These are phyloP conservation scores for Populus pruinosa DNA, from an alignment of 345 rosid species.

Conservation along the genomic window DNA sequence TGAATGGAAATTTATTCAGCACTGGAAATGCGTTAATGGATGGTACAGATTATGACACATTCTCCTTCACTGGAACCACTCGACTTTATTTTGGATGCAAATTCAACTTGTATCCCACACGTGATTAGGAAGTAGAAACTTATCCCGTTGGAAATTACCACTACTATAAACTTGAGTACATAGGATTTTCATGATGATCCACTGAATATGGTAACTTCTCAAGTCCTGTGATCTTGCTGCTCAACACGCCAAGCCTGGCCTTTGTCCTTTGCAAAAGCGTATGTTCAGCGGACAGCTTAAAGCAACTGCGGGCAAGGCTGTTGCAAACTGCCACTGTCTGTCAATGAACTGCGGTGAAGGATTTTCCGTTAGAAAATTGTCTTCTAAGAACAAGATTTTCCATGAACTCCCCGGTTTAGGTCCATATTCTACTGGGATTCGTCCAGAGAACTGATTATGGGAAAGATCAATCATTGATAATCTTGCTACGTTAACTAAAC, in stretches of 20 bases:
- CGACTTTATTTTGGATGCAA: not conserved
- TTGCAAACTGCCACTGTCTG: slow-evolving; percentile 27
- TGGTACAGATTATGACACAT: not conserved
- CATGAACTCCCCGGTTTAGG: slow-evolving; percentile 38
- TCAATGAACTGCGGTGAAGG: slow-evolving; percentile 39
- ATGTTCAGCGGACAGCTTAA: slow-evolving; percentile 32
- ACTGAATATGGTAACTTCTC: not conserved
- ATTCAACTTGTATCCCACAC: not conserved
- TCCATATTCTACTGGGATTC: slow-evolving; percentile 41
- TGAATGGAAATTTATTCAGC: not conserved
- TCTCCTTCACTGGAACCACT: not conserved
- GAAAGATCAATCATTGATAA: slow-evolving; percentile 41
- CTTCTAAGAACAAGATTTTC: slow-evolving; percentile 30
- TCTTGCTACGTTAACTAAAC: slow-evolving; percentile 36
- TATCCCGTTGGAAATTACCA: not conserved
- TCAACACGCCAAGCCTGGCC: slow-evolving; percentile 33
- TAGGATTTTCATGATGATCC: not conserved
- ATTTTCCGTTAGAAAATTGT: slow-evolving; percentile 41
- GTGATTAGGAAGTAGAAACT: not conserved
- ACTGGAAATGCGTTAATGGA: not conserved
- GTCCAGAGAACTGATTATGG: slow-evolving; percentile 38
- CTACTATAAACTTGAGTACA: not conserved
- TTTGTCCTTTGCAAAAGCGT: slow-evolving; percentile 49
- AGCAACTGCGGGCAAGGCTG: slow-evolving; percentile 53
- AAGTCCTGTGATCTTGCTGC: not conserved